A percentile compares a stretch with the other conserved stretches of the same genome.
Conservation (phyloP, 129 eudicot species). For the Erigeron canadensis region DNA sequence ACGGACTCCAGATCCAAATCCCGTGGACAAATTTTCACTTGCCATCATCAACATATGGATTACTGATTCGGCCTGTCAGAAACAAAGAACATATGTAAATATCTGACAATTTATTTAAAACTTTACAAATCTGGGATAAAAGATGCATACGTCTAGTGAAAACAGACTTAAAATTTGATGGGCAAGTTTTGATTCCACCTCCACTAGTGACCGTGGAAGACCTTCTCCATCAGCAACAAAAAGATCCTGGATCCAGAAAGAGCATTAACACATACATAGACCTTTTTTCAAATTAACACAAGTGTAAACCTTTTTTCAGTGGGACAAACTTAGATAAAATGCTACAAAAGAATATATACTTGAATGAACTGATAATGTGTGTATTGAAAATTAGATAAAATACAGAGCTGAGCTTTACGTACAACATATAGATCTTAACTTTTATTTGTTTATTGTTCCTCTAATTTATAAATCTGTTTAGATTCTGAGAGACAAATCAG, state of each 20-base stretch:
- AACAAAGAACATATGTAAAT: neutral
- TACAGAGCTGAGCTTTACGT: neutral
- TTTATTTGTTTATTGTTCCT: neutral
- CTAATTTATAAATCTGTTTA: neutral
- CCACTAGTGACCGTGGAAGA: slow-evolving; percentile 92
- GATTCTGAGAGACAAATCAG: neutral
- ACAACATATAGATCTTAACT: neutral
- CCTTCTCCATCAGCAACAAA: slow-evolving; percentile 99
- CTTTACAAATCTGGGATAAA: neutral
- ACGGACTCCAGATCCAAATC: slow-evolving; percentile 39
- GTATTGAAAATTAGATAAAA: neutral
- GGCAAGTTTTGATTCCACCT: slow-evolving; percentile 75
- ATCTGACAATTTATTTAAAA: neutral
- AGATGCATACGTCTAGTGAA: slow-evolving; percentile 59
- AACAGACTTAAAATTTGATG: slow-evolving; percentile 73
- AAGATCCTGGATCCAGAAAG: slow-evolving; percentile 58
- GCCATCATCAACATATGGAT: slow-evolving; percentile 87
- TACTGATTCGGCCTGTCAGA: slow-evolving; percentile 64
- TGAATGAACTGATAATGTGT: too few species aligned
- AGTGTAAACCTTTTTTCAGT: too few species aligned
- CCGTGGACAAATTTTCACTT: slow-evolving; percentile 67
- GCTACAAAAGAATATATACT: too few species aligned
- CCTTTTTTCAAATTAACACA: too few species aligned
- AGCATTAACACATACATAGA: slow-evolving; percentile 5
- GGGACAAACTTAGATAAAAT: neutral